Base-by-base conservation (phyloP, 2,329 filamentous ascomycete genomes). In the Ramichloridium luteum region DNA sequence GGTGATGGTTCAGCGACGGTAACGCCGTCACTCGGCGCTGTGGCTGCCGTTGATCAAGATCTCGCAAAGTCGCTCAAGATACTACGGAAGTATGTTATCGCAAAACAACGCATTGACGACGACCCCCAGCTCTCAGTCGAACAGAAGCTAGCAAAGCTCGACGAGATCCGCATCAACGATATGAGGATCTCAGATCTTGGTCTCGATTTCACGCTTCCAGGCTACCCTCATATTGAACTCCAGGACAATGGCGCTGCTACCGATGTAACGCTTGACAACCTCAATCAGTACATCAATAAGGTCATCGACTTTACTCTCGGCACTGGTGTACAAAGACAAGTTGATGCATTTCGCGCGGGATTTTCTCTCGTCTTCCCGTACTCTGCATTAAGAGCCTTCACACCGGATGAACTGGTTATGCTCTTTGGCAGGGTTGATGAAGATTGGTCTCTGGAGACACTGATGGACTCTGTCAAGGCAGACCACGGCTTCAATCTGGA, bases 401-500 rank as follows among this genome's bases (percentile, higher is more conserved):
- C 90, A 0, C 86, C 92, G 0, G 84, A 84, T 47, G 92, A 98
- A 57, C 68, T 98, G 16, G 88, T 94, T 25, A 88, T 86, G 64
- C 69, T 98, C 15, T 98, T 96, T 61, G 90, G 90, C 12, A 75
- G 80, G 36, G 77, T 84, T 4, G 82, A 96, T 5, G 90, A 98
- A 54, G 90, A 98, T 55, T 98, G 90, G 90, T 84, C 83, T 13
- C 77, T 98, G 43, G 88, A 96, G 55, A 98, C 90, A 37, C 73
- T 98, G 25, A 92, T 92, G 73, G 90, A 98, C 53, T 94, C 88
- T 1, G 88, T 98, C 63, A 98, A 98, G 62, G 90, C 90, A 16
- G 90, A 98, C 48, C 90, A 98, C 54, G 90, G 90, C 6, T 98
- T 83, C 65, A 98, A 96, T 48, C 90, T 98, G 73, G 90, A 98